Base-by-base conservation (phyloP, 2,329 filamentous ascomycete genomes). In the Colletotrichum sp. region DNA sequence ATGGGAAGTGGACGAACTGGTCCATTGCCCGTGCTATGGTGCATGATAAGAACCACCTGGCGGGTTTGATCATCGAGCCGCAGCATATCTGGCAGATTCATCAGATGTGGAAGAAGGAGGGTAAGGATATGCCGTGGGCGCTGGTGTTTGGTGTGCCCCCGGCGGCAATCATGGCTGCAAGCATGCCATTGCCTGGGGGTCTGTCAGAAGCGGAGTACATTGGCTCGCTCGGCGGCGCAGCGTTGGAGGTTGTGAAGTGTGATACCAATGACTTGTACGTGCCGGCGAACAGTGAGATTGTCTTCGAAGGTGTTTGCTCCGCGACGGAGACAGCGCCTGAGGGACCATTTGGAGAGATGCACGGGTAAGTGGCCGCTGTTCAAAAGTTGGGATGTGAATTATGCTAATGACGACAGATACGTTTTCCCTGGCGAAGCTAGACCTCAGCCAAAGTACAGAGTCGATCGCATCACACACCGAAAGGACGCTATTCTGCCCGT, bases 201-300 rank as follows among this genome's bases (percentile, higher is more conserved):
- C 81, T 90, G 1, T 86, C 85, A 0, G 89, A 90, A 79, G 85
- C 84, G 5, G 87, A 83, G 2, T 90, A 89, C 69, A 82, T 90
- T 8, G 88, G 89, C 2, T 84, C 88, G 1, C 81, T 90, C 69
- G 83, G 83, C 2, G 88, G 88, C 4, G 75, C 80, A 0, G 81
- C 88, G 0, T 72, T 90, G 8, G 86, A 90, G 36, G 77, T 90
- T 0, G 86, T 88, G 44, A 90, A 89, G 77, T 90, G 88, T 71
- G 89, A 90, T n/a, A 88, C 85, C 0, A 90, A 88, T 71, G 82
- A 86, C 28, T 79, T 90, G 0, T 79, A 83, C 5, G 88, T 90
- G 2, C 89, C 89, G 0, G 88, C 89, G 0, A 89, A 85, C 71
- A 79, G 83, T 0, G 89, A 91, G 78, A 90, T 90, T 66, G 86